phyloP scores from a whole-genome alignment of 2,329 filamentous ascomycete species.

The Epichloe gansuensis region DNA sequence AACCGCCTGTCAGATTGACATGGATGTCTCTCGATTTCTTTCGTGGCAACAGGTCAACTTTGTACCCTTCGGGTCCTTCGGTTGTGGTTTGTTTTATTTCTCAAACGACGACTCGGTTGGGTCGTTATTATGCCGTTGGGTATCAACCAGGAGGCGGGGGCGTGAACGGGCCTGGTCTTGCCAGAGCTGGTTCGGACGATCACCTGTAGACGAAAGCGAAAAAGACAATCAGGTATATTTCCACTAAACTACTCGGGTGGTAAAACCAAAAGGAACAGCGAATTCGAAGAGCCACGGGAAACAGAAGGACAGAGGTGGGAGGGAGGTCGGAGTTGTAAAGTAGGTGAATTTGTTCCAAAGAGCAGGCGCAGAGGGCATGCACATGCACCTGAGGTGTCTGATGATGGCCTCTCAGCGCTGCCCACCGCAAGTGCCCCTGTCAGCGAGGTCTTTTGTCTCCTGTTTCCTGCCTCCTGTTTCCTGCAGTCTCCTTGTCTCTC shows the following conservation, averaged over 20 bases:
- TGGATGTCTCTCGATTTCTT: not conserved
- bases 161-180: not conserved
- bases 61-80: not conserved
- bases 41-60: not conserved
- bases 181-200: not conserved
- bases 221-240: conserved; percentile 5
- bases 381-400: no score
- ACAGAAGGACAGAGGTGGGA: not conserved
- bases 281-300: not conserved
- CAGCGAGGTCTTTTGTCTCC: no score
- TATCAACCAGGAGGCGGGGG: conserved; percentile 7
- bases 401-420: not conserved
- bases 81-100: not conserved
- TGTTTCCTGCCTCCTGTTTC: no score
- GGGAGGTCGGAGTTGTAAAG: not conserved
- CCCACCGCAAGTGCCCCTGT: not conserved
- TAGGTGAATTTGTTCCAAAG: not conserved
- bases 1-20: not conserved
- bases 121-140: conserved; percentile 9
- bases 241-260: conserved; percentile 5
- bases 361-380: not conserved
- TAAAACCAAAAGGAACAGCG: not conserved
- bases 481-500: no score
- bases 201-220: conserved; percentile 1
- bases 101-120: conserved; percentile 6